Conservation (phyloP, 768 basidiomycete genomes). For the Leccinum boreale region DNA sequence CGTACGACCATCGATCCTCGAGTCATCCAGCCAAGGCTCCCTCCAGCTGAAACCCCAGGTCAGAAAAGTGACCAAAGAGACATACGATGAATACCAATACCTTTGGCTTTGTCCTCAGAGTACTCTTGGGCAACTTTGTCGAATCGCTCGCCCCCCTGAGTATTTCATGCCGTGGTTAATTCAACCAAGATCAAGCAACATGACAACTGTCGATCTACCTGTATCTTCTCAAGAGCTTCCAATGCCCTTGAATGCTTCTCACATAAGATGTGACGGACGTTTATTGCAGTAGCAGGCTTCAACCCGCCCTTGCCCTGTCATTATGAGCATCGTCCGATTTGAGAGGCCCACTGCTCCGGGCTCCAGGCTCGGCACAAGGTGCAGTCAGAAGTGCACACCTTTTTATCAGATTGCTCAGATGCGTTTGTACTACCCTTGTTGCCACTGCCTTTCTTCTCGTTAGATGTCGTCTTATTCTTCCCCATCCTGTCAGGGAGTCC, state of each 20-base stretch:
- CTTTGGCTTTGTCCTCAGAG: constrained; percentile 89
- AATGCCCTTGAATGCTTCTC: constrained; percentile 81
- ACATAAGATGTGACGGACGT: constrained; percentile 85
- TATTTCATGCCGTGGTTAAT: not conserved
- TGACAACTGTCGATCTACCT: constrained; percentile 42
- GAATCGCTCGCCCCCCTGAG: constrained; percentile 73
- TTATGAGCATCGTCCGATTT: not conserved
- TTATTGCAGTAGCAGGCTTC: constrained; percentile 78
- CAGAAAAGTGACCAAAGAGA: not conserved
- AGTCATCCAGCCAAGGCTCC: constrained; percentile 83
- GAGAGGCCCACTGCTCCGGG: not conserved
- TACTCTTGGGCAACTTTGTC: constrained; percentile 90
- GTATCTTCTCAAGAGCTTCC: constrained; percentile 76
- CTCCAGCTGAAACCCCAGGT: constrained; percentile 54
- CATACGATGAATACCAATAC: constrained; percentile 44
- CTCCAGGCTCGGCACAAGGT: not conserved
- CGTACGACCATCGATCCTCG: constrained; percentile 81
- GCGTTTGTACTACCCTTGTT: constrained; percentile 16
- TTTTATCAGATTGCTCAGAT: constrained; percentile 19
- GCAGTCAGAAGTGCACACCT: constrained; percentile 17
- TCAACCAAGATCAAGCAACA: not conserved
- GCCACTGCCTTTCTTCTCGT: constrained; percentile 21
- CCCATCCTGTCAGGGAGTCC: constrained; percentile 18
- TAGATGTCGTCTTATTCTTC: constrained; percentile 27
- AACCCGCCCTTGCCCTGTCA: constrained; percentile 53